Percentiles rank a stretch among this genome's conserved stretches.
Evolutionary conservation across 352 stramenopile species (phyloP).

Genomic region (Phytophthora macrochlamydospora): DNA sequence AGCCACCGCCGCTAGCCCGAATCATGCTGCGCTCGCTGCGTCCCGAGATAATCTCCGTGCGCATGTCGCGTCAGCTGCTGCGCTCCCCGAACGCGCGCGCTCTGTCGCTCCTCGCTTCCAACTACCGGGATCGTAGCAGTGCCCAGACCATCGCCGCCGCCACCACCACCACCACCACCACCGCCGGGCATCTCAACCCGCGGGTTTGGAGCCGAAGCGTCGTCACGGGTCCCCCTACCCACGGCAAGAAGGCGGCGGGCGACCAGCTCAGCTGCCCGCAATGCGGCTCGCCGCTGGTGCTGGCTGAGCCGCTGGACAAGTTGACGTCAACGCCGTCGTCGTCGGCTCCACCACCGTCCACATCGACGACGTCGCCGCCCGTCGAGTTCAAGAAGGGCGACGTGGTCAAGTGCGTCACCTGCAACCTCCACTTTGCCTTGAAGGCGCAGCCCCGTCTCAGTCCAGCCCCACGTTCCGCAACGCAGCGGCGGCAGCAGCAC

Average conservation of each 20-base stretch:
- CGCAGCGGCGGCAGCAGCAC: conserved; percentile 57
- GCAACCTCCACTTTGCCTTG: conserved; percentile 76
- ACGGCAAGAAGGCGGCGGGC: conserved; percentile 23
- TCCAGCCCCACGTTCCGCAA: conserved; percentile 59
- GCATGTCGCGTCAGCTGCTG: conserved; percentile 22
- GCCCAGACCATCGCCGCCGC: too few species aligned
- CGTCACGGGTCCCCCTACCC: conserved; percentile 17
- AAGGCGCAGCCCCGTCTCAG: conserved; percentile 43
- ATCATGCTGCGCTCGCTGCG: conserved; percentile 34
- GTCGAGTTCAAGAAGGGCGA: conserved; percentile 74
- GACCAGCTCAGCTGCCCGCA: conserved; percentile 70
- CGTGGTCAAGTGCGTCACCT: conserved; percentile 75
- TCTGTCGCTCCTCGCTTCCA: conserved; percentile 15
- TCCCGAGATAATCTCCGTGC: conserved; percentile 5
- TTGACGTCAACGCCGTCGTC: conserved; percentile 30
- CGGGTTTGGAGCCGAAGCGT: conserved; percentile 6
- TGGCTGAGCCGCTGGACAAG: conserved; percentile 44
- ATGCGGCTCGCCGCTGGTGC: conserved; percentile 59
- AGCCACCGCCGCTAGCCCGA: neutral
- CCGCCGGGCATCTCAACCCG: neutral
- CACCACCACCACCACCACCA: neutral
- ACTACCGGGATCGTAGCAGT: too few species aligned
- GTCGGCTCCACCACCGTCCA: conserved; percentile 12
- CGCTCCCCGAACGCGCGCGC: conserved; percentile 9
- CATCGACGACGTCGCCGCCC: conserved; percentile 10